Conservation (phyloP, 345 rosid genomes). For the Linum tenue region DNA sequence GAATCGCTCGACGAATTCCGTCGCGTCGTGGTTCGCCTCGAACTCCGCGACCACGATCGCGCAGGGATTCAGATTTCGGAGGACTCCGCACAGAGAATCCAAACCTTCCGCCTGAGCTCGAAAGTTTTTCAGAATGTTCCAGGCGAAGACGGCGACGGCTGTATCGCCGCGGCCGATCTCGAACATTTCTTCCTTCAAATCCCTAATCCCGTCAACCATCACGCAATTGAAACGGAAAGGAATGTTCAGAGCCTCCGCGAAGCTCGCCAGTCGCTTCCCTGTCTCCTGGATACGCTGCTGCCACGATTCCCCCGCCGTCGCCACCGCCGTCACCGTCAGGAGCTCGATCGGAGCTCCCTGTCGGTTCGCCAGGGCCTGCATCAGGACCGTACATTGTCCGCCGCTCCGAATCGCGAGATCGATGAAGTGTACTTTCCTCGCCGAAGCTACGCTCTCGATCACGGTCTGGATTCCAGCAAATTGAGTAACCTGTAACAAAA, state of each 20-base stretch:
- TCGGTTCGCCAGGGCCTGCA: conserved; percentile 1
- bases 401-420: conserved; percentile 1
- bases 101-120: background rate
- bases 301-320: background rate
- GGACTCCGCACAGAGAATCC: background rate
- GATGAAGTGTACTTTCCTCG: background rate
- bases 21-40: background rate
- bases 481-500: background rate
- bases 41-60: background rate
- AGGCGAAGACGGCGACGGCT: background rate
- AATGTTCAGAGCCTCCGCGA: background rate
- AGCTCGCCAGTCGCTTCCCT: background rate
- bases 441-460: background rate
- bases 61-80: background rate
- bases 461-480: conserved; percentile 1
- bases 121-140: background rate
- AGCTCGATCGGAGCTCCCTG: background rate
- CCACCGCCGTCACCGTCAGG: background rate
- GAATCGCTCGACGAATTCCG: background rate
- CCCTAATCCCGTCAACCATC: background rate
- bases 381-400: background rate
- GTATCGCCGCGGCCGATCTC: background rate
- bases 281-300: background rate
- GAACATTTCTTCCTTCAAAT: background rate
- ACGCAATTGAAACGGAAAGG: background rate